Conservation (phyloP, 2,329 filamentous ascomycete species). For the Colletotrichum musae region DNA sequence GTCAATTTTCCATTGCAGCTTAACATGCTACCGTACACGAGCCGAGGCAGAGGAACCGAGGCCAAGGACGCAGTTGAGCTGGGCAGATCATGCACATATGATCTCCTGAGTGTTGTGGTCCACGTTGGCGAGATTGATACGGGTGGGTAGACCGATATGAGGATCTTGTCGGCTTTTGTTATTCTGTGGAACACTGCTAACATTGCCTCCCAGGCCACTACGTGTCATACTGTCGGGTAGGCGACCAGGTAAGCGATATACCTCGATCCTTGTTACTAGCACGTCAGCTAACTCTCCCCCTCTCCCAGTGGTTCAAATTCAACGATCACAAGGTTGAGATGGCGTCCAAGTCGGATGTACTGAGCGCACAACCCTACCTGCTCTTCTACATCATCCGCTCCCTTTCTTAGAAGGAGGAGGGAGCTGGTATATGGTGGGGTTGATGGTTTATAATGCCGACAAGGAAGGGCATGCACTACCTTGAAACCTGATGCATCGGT, state of each 20-base stretch:
- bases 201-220: slow-evolving; percentile 73
- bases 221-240: slow-evolving; percentile 88
- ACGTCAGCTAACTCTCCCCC: slow-evolving; percentile 44
- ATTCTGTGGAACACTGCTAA: background rate
- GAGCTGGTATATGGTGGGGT: background rate
- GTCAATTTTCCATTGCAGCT: slow-evolving; percentile 89
- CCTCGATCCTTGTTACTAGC: background rate
- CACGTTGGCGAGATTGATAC: slow-evolving; percentile 95
- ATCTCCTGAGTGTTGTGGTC: slow-evolving; percentile 90
- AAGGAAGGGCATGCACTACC: slow-evolving; percentile 7
- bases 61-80: slow-evolving; percentile 67
- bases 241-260: slow-evolving; percentile 72
- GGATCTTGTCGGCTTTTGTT: background rate
- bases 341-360: slow-evolving; percentile 86
- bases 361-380: slow-evolving; percentile 89
- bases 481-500: background rate
- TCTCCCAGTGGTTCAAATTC: slow-evolving; percentile 87
- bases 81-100: slow-evolving; percentile 81
- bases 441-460: slow-evolving; percentile 3
- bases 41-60: slow-evolving; percentile 69
- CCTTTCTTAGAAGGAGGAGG: slow-evolving; percentile 56
- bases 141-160: slow-evolving; percentile 78
- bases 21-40: slow-evolving; percentile 93
- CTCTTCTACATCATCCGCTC: slow-evolving; percentile 87
- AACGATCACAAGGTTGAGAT: slow-evolving; percentile 94